Evolutionary conservation across 192 early-diverging fungal species (phyloP).

Genomic region (Entophlyctis helioformis): DNA sequence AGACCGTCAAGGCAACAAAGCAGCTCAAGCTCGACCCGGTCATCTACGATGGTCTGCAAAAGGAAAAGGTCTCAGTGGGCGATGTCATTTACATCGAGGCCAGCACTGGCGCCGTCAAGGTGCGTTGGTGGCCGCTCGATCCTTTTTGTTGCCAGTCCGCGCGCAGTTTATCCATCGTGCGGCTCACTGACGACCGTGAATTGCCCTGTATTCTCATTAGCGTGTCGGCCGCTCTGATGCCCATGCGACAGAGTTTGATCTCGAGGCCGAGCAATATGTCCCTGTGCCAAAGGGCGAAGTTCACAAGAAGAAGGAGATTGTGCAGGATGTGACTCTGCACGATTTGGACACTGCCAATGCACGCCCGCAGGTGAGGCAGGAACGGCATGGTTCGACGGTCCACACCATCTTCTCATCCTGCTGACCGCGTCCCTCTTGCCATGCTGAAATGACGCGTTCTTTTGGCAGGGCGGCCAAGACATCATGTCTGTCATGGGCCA

Average conservation of each 20-base stretch:
- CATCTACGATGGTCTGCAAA: slow-evolving; percentile 94
- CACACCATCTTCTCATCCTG: background rate
- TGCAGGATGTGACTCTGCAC: slow-evolving; percentile 96
- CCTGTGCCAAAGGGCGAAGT: slow-evolving; percentile 97
- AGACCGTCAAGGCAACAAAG: slow-evolving; percentile 97
- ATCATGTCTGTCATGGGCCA: slow-evolving; percentile 98
- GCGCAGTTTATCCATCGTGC: no score
- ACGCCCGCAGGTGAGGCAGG: slow-evolving; percentile 61
- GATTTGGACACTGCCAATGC: slow-evolving; percentile 97
- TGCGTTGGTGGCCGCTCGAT: no score
- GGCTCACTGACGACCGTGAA: no score
- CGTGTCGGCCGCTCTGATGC: slow-evolving; percentile 93
- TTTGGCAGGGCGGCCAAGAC: slow-evolving; percentile 76
- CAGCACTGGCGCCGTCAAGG: slow-evolving; percentile 95
- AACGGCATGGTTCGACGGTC: no score
- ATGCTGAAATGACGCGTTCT: background rate
- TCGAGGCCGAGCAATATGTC: slow-evolving; percentile 97
- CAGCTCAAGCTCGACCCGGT: slow-evolving; percentile 93
- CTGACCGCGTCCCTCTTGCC: background rate
- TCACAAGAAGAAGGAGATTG: slow-evolving; percentile 97
- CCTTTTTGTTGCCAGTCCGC: background rate
- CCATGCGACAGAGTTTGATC: slow-evolving; percentile 96
- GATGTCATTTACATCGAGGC: slow-evolving; percentile 99
- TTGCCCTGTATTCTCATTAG: no score
- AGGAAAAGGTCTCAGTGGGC: slow-evolving; percentile 91